Percentiles rank a stretch among this genome's conserved stretches.
phyloP scores from a whole-genome alignment of 2,329 filamentous ascomycete genomes.

The Colletotrichum sp. region DNA sequence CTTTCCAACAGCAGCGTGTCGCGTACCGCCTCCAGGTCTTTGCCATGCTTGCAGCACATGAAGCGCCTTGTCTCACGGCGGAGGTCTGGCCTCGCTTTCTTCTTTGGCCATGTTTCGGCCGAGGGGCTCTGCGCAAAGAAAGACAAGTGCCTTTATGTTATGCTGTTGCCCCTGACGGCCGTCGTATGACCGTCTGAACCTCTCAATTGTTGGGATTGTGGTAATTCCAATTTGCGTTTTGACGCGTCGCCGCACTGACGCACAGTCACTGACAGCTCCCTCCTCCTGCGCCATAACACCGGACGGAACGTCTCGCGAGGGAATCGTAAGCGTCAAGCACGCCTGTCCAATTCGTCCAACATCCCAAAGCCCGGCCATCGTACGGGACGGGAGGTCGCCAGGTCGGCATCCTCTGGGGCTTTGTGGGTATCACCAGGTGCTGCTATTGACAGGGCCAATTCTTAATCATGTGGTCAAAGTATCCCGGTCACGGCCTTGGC shows the following conservation, averaged over 20 bases:
- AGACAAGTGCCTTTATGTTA: not conserved
- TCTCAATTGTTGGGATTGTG: not conserved
- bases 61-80: not conserved
- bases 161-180: not conserved
- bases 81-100: not conserved
- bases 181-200: not conserved
- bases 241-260: not conserved
- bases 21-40: not conserved
- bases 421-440: not conserved
- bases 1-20: not conserved
- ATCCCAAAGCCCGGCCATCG: not conserved
- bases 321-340: not conserved
- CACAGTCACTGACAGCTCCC: not conserved
- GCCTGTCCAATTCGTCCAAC: not conserved
- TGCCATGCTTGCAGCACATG: not conserved
- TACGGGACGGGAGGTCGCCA: not conserved
- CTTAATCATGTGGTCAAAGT: slow-evolving; percentile 16
- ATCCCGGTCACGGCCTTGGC: slow-evolving; percentile 1
- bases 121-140: not conserved
- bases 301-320: not conserved
- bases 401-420: not conserved
- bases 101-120: not conserved
- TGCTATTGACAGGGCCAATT: not conserved
- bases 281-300: not conserved
- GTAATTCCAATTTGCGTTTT: not conserved